Conservation (phyloP, 129 eudicot species). For the Glebionis coronaria region DNA sequence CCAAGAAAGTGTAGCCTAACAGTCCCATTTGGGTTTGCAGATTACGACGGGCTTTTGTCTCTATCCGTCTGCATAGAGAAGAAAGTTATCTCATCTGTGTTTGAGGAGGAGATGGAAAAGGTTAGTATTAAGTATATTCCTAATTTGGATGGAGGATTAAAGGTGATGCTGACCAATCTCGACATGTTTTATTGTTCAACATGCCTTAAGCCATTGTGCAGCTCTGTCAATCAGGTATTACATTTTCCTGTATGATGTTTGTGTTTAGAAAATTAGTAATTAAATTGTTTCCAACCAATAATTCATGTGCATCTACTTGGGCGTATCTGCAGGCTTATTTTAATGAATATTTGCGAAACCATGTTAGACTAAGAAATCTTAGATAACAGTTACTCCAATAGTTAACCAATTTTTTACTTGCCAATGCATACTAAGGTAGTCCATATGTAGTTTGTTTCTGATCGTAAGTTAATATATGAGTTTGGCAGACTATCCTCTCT, state of each 20-base stretch:
- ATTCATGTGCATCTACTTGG: not conserved
- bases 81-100: constrained; percentile 5
- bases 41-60: not conserved
- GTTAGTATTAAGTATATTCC: not conserved
- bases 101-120: not conserved
- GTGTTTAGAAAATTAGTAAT: not conserved
- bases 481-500: too few relatives aligned
- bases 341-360: too few relatives aligned
- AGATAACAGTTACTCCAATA: too few relatives aligned
- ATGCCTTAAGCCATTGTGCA: not conserved
- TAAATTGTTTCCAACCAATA: not conserved
- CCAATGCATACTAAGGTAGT: not conserved
- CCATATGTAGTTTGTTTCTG: not conserved
- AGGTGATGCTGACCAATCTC: not conserved
- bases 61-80: not conserved
- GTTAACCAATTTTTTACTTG: too few relatives aligned
- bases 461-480: too few relatives aligned
- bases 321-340: not conserved
- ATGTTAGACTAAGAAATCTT: too few relatives aligned
- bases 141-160: not conserved
- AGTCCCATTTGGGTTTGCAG: not conserved
- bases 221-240: not conserved
- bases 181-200: not conserved
- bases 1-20: not conserved
- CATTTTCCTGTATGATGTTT: not conserved